Evolutionary conservation across 768 basidiomycete genomes (phyloP), one percentile per base, ranked within the genome.

Genomic region (Tulasnella sp.): DNA sequence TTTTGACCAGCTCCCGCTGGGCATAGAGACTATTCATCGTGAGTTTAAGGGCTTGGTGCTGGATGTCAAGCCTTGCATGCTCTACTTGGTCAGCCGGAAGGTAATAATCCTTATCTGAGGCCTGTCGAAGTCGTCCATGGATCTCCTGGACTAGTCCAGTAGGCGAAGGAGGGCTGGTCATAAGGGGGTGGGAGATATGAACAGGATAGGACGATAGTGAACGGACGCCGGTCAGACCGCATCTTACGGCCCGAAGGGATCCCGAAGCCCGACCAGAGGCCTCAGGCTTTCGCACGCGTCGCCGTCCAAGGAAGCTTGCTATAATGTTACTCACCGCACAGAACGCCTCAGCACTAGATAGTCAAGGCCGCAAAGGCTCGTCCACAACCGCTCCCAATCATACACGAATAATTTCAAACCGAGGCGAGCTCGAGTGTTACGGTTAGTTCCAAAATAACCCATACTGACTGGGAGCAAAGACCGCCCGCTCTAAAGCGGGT

Each of bases 81-180:
- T 76, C 75, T 25, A 25, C 52, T 8, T 69, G 64, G 69, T 76
- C 75, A 22, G 75, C 75, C 22, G 75, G 75, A 31, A 76, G 75
- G 29, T 29, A 69, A 39, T 76, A 76, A 70, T 76, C 36, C 38
- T 76, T 64, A 17, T 64, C 58, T 12, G 58, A 64, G 12, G 58
- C 58, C 14, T 64, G 58, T 7, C 29, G 25, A 25, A 64, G 58
- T 9, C 58, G 58, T 3, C 58, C 58, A 64, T 64, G 58, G 31
- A 64, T 25, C 58, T 64, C 58, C 14, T 64, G 29, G 25, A 64
- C 58, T 14, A 64, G 58, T 22, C 22, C 29, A 34, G 25, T 64
- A 29, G 58, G 31, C 31, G 58, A 29, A 25, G 58, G 14, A 17
- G 58, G 15, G 31, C 58, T 34, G 31, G 58, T 34, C 58, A 64